Evolutionary conservation across 805 yeast genomes (phyloP).

Genomic region (Yamadazyma endophytica): DNA sequence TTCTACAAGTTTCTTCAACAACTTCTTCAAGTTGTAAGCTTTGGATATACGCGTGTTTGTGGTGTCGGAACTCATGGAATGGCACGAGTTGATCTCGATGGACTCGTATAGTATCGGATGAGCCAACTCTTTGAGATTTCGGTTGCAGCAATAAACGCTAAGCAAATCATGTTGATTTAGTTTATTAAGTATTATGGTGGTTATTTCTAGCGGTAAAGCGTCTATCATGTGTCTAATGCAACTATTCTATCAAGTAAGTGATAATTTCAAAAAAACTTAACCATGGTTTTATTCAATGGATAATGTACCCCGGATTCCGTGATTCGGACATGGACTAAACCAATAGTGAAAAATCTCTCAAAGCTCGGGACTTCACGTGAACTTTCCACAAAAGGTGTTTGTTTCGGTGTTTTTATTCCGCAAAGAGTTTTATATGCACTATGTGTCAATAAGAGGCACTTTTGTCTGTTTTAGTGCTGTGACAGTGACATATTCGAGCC

Average conservation of each 20-base stretch:
- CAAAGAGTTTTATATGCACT: too few species aligned
- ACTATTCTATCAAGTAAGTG: not conserved
- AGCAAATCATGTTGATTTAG: constrained; percentile 14
- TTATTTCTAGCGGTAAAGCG: constrained; percentile 17
- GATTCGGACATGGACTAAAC: constrained; percentile 7
- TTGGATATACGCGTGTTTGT: constrained; percentile 9
- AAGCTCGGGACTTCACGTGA: too few species aligned
- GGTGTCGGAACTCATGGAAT: constrained; percentile 1
- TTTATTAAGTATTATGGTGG: constrained; percentile 10
- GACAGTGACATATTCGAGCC: too few species aligned
- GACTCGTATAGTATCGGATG: constrained; percentile 13
- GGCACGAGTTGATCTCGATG: constrained; percentile 13
- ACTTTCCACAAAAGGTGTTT: too few species aligned
- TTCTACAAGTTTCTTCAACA: constrained; percentile 15
- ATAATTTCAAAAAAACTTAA: not conserved
- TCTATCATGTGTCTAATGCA: constrained; percentile 11
- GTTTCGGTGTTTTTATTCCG: too few species aligned
- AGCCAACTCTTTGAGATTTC: constrained; percentile 6
- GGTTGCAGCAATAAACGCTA: constrained; percentile 12
- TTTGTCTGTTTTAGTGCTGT: too few species aligned
- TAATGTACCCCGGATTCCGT: constrained; percentile 12
- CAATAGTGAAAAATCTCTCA: constrained; percentile 6
- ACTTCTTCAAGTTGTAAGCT: constrained; percentile 13
- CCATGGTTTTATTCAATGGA: not conserved
- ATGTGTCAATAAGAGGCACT: too few species aligned